Percentiles rank a stretch among this genome's conserved stretches.
phyloP scores from a whole-genome alignment of 2,329 filamentous ascomycete species.

The Myriangium duriaei region DNA sequence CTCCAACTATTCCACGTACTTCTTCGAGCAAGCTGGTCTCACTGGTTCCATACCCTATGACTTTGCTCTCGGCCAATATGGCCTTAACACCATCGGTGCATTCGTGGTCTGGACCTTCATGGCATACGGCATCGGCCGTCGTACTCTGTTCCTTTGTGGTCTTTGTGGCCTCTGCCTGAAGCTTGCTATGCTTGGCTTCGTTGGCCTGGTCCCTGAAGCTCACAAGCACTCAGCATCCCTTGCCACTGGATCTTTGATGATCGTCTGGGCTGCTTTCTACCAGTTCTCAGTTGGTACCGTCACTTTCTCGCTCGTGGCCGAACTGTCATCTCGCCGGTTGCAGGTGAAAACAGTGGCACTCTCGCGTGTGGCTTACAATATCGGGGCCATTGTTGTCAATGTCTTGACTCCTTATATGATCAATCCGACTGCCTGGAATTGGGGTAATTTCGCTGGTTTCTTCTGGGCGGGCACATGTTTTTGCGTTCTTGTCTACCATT shows the following conservation, averaged over 20 bases:
- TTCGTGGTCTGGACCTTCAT: conserved; percentile 23
- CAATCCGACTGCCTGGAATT: conserved; percentile 21
- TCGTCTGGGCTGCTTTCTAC: conserved; percentile 33
- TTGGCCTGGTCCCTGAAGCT: conserved; percentile 11
- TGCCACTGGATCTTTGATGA: conserved; percentile 16
- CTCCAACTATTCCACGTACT: conserved; percentile 50
- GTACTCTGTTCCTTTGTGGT: conserved; percentile 22
- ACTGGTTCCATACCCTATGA: conserved; percentile 11
- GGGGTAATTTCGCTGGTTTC: conserved; percentile 26
- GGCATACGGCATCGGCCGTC: conserved; percentile 19
- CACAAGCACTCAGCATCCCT: conserved; percentile 12
- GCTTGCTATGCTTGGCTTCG: conserved; percentile 18
- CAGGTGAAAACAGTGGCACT: conserved; percentile 20
- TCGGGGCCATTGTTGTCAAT: conserved; percentile 15
- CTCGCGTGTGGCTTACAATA: conserved; percentile 19
- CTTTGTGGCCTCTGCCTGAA: conserved; percentile 11
- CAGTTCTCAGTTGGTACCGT: conserved; percentile 38
- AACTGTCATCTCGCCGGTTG: conserved; percentile 19
- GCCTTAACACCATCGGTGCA: conserved; percentile 21
- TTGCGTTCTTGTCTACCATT: conserved; percentile 28
- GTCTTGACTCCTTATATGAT: conserved; percentile 18
- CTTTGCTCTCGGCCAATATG: conserved; percentile 27
- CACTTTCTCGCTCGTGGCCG: conserved; percentile 19
- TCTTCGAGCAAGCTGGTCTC: conserved; percentile 41
- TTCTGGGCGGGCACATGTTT: conserved; percentile 29